Evolutionary conservation across 148 eudicot genomes (phyloP).

Genomic region (Pouteria glomerata): DNA sequence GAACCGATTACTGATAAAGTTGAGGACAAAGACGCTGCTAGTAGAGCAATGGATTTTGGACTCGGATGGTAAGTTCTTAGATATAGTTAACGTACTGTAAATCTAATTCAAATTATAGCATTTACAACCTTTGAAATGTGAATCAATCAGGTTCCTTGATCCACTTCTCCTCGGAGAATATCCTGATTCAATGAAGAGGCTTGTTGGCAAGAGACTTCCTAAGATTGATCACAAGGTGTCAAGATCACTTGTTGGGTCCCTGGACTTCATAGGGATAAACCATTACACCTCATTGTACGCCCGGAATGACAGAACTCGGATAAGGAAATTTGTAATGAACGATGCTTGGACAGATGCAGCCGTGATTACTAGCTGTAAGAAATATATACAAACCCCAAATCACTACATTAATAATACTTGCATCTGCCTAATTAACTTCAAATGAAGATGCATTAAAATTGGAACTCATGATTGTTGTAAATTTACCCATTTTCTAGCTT

Average conservation of each 20-base stretch:
- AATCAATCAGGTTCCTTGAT: constrained; percentile 83
- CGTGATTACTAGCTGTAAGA: constrained; percentile 74
- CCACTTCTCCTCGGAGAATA: constrained; percentile 78
- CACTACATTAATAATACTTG: not conserved
- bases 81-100: not conserved
- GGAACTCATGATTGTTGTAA: constrained; percentile 4
- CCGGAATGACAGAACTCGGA: constrained; percentile 65
- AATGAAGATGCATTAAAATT: not conserved
- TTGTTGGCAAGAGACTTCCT: constrained; percentile 71
- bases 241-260: constrained; percentile 39
- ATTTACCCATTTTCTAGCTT: constrained; percentile 39
- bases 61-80: constrained; percentile 69
- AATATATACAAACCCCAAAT: not conserved
- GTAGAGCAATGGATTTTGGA: constrained; percentile 73
- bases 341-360: constrained; percentile 78
- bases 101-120: too few relatives aligned
- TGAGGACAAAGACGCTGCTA: constrained; percentile 78
- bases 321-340: constrained; percentile 56
- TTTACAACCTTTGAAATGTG: not conserved
- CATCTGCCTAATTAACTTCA: not conserved
- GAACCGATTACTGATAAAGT: constrained; percentile 63
- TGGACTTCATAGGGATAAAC: constrained; percentile 85
- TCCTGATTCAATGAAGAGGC: constrained; percentile 74
- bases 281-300: constrained; percentile 88
- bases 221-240: constrained; percentile 44